phyloP scores from a whole-genome alignment of 139 green algal genomes.

The Volvox reticuliferus region DNA sequence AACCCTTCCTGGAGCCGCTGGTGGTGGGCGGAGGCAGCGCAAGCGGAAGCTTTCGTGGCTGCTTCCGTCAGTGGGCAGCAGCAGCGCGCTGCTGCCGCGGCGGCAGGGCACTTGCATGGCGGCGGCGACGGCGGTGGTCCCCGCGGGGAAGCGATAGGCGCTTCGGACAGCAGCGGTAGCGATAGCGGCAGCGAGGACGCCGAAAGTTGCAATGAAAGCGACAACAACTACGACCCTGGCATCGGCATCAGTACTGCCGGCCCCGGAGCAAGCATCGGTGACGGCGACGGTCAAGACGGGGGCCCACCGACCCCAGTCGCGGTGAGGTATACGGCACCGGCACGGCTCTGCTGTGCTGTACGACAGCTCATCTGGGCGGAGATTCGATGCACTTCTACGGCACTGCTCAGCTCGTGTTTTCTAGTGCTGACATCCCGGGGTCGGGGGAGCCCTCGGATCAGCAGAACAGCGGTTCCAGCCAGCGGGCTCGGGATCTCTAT shows the following conservation, averaged over 20 bases:
- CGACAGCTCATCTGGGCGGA: not conserved
- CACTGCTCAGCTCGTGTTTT: slow-evolving; percentile 5
- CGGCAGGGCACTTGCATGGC: too few species aligned
- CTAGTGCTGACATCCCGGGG: not conserved
- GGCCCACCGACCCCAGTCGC: not conserved
- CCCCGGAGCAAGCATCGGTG: not conserved
- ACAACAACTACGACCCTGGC: too few species aligned
- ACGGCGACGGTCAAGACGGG: not conserved
- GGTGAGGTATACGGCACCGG: not conserved
- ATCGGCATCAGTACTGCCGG: too few species aligned
- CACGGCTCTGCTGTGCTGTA: not conserved
- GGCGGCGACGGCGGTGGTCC: not conserved
- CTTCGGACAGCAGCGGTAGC: not conserved
- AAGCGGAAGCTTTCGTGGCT: not conserved
- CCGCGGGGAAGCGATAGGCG: not conserved
- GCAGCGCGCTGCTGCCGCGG: too few species aligned
- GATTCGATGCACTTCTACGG: not conserved
- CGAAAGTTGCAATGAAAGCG: too few species aligned
- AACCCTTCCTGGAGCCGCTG: not conserved
- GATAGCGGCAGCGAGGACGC: not conserved
- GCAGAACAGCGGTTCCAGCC: too few species aligned
- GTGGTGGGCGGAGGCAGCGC: not conserved
- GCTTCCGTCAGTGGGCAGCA: too few species aligned
- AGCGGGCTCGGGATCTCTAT: too few species aligned
- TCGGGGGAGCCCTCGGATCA: too few species aligned